phyloP scores from a whole-genome alignment of 2,329 filamentous ascomycete species.

The Xylaria sp. region DNA sequence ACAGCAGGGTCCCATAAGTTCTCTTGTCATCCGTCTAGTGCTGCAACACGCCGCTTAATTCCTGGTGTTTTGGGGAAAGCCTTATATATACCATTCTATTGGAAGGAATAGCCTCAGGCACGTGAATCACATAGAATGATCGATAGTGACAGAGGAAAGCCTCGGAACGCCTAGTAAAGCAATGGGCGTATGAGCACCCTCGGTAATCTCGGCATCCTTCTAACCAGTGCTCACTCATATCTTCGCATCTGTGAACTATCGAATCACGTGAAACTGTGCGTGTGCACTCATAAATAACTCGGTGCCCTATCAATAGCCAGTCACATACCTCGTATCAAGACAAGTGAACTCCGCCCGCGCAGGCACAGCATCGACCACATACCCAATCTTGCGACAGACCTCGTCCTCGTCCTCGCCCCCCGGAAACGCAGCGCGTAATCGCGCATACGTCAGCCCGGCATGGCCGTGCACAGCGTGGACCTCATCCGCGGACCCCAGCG shows the following conservation, averaged over 20 bases:
- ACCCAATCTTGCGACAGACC: constrained; percentile 1
- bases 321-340: not conserved
- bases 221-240: not conserved
- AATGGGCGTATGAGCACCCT: not conserved
- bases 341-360: not conserved
- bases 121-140: no score
- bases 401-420: not conserved
- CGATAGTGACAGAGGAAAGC: no score
- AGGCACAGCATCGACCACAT: not conserved
- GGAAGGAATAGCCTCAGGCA: no score
- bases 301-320: not conserved
- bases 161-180: not conserved
- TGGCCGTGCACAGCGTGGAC: not conserved
- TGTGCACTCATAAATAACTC: not conserved
- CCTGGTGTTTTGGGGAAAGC: no score
- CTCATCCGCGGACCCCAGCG: not conserved
- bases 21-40: no score
- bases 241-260: not conserved
- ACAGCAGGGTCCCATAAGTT: no score
- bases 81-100: no score
- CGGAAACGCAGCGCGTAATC: not conserved
- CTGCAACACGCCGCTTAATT: no score
- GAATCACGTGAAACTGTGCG: not conserved
- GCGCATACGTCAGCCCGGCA: not conserved
- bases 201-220: not conserved